A percentile compares a stretch with the other conserved stretches of the same genome.
Evolutionary conservation across 768 basidiomycete species (phyloP).

Genomic region (Tylopilus vinaceipallidus): DNA sequence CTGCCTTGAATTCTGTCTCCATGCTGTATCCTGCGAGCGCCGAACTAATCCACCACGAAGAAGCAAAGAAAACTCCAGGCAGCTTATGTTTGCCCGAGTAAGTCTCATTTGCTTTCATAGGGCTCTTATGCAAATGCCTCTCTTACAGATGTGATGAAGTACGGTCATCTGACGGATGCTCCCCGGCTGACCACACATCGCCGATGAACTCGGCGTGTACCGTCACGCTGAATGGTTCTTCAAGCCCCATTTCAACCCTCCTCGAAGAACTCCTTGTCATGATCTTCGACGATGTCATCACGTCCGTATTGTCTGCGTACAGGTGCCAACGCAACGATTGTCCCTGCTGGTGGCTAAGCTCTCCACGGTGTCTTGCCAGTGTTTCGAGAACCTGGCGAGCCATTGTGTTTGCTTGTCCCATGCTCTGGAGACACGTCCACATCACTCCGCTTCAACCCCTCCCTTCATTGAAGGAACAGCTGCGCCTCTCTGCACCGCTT

Average conservation of each 20-base stretch:
- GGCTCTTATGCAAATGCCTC: not conserved
- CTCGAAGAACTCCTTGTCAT: slow-evolving; percentile 22
- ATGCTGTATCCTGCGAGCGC: not conserved
- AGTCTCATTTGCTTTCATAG: not conserved
- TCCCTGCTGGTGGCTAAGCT: not conserved
- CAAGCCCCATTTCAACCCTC: slow-evolving; percentile 9
- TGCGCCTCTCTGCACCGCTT: slow-evolving; percentile 12
- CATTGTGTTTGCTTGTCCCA: slow-evolving; percentile 16
- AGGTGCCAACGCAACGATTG: not conserved
- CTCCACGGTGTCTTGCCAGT: slow-evolving; percentile 14
- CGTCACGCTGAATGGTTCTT: not conserved
- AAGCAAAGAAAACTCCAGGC: not conserved
- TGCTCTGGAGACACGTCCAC: slow-evolving; percentile 21
- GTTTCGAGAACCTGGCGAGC: slow-evolving; percentile 18
- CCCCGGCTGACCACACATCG: not conserved
- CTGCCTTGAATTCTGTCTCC: not conserved
- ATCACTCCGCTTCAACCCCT: slow-evolving; percentile 15
- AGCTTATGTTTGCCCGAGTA: not conserved
- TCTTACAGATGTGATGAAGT: not conserved
- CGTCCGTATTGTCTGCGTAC: slow-evolving; percentile 5
- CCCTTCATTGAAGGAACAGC: slow-evolving; percentile 12
- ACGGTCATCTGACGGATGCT: not conserved
- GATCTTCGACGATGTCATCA: slow-evolving; percentile 19
- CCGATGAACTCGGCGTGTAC: not conserved
- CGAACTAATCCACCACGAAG: not conserved